These are phyloP conservation scores for Pseudogymnoascus sp. DNA, from an alignment of 2,329 filamentous ascomycete species.

Conservation along the genomic window DNA sequence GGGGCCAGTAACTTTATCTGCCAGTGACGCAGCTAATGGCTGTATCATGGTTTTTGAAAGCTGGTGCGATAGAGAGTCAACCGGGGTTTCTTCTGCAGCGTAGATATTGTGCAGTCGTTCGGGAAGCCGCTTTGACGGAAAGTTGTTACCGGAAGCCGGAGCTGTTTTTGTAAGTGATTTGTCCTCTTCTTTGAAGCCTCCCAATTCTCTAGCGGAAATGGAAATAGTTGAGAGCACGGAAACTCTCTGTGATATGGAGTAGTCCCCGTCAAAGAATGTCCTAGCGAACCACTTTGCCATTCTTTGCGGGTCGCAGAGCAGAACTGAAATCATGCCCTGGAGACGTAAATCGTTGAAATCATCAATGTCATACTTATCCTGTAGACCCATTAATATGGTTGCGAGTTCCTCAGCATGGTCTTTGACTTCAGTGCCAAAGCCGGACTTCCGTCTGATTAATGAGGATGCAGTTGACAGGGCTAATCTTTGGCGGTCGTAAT, in stretches of 20 bases:
- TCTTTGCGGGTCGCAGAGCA: constrained; percentile 64
- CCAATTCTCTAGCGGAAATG: constrained; percentile 73
- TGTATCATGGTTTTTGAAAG: constrained; percentile 67
- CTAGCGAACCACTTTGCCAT: constrained; percentile 80
- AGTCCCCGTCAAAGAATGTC: constrained; percentile 85
- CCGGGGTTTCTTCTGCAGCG: constrained; percentile 32
- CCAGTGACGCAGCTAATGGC: constrained; percentile 72
- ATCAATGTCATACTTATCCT: constrained; percentile 77
- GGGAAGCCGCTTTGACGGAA: constrained; percentile 76
- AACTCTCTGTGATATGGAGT: constrained; percentile 76
- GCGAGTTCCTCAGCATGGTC: constrained; percentile 79
- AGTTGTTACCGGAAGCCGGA: constrained; percentile 43
- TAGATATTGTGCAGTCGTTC: constrained; percentile 66
- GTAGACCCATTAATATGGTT: constrained; percentile 64
- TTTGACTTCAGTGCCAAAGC: constrained; percentile 78
- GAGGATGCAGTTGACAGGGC: constrained; percentile 67
- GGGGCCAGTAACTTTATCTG: constrained; percentile 70
- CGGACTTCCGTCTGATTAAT: constrained; percentile 79
- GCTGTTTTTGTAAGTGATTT: constrained; percentile 25
- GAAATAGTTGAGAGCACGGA: constrained; percentile 76
- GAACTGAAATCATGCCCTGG: constrained; percentile 72
- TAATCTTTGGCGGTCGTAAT: constrained; percentile 75
- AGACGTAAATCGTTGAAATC: constrained; percentile 67
- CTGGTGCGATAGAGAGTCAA: constrained; percentile 59
- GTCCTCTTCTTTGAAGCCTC: constrained; percentile 53